These are phyloP conservation scores for Coprinellus aureogranulatus DNA, from an alignment of 768 basidiomycete genomes.

Conservation along the genomic window DNA sequence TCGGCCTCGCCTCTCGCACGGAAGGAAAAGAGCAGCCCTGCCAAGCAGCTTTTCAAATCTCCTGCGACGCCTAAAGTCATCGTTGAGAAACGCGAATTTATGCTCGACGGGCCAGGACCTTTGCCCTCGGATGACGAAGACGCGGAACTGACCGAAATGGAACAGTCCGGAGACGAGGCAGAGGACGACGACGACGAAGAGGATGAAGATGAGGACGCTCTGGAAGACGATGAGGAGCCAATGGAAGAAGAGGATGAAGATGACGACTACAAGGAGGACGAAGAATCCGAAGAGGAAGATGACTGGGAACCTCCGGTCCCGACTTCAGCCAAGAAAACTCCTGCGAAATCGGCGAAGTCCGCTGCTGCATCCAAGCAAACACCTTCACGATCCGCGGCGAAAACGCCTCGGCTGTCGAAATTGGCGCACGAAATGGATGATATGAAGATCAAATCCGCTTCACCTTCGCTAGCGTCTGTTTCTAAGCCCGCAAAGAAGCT, in stretches of 20 bases:
- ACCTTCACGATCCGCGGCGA: neutral
- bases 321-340: constrained; percentile 5
- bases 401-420: constrained; percentile 7
- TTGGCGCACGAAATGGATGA: constrained; percentile 8
- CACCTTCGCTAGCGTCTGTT: neutral
- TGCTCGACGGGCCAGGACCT: neutral
- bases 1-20: constrained; percentile 9
- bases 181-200: constrained; percentile 2
- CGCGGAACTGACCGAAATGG: constrained; percentile 6
- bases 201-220: neutral
- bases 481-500: constrained; percentile 2
- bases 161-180: neutral
- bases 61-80: constrained; percentile 1
- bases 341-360: neutral
- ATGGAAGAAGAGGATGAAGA: constrained; percentile 11
- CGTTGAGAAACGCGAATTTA: neutral
- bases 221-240: constrained; percentile 4
- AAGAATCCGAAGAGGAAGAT: constrained; percentile 13
- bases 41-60: constrained; percentile 20
- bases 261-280: constrained; percentile 10
- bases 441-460: neutral
- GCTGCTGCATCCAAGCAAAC: neutral
- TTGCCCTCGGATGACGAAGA: neutral
- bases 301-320: constrained; percentile 11
- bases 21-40: constrained; percentile 1